Evolutionary conservation across 768 basidiomycete genomes (phyloP).

Genomic region (Trametes villosa): DNA sequence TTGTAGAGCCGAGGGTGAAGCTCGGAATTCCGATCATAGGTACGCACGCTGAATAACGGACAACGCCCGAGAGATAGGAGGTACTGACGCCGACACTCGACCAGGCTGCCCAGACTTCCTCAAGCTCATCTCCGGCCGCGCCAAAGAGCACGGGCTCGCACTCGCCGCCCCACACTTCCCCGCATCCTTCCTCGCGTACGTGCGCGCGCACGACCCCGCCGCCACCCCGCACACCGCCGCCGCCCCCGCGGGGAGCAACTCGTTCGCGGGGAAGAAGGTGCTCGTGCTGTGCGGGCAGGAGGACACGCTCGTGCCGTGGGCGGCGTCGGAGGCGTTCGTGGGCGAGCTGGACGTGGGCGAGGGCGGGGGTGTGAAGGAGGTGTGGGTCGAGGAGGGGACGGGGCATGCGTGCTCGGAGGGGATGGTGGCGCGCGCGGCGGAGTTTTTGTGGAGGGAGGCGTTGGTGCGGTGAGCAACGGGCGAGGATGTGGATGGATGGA

Average conservation of each 20-base stretch:
- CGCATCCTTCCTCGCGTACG: slow-evolving; percentile 49
- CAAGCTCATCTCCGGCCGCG: slow-evolving; percentile 58
- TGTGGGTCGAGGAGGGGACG: slow-evolving; percentile 54
- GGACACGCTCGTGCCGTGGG: slow-evolving; percentile 74
- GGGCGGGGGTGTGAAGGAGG: slow-evolving; percentile 48
- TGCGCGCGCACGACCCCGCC: slow-evolving; percentile 51
- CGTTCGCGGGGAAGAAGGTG: slow-evolving; percentile 72
- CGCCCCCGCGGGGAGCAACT: slow-evolving; percentile 45
- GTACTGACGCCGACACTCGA: slow-evolving; percentile 41
- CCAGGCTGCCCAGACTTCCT: slow-evolving; percentile 77
- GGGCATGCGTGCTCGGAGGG: slow-evolving; percentile 65
- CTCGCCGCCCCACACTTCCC: slow-evolving; percentile 62
- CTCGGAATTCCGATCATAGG: slow-evolving; percentile 47
- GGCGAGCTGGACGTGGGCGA: slow-evolving; percentile 56
- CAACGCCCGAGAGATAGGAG: slow-evolving; percentile 11
- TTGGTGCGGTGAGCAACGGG: slow-evolving; percentile 1
- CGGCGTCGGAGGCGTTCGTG: slow-evolving; percentile 58
- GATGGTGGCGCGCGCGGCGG: slow-evolving; percentile 57
- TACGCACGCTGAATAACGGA: not conserved
- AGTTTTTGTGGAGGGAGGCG: slow-evolving; percentile 31
- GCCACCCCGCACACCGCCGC: slow-evolving; percentile 43
- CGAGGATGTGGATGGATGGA: not conserved
- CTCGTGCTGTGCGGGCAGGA: slow-evolving; percentile 68
- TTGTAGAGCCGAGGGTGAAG: slow-evolving; percentile 44
- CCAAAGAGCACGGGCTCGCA: slow-evolving; percentile 44